A percentile compares a stretch with the other conserved stretches of the same genome.
Evolutionary conservation across 345 rosid species (phyloP).

Genomic region (Turritis glabra): DNA sequence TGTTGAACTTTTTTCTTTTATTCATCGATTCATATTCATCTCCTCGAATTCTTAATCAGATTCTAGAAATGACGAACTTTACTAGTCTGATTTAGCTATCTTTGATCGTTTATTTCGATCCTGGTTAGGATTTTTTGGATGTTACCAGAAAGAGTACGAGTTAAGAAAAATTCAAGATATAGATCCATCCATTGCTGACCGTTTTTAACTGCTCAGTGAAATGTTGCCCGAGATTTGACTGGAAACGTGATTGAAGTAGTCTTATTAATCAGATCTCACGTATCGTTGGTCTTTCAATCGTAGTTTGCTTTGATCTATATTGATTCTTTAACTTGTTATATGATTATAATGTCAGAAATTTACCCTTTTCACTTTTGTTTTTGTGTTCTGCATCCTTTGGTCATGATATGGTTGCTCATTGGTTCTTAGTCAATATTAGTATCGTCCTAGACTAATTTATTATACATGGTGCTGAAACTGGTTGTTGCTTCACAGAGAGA

Average conservation of each 20-base stretch:
- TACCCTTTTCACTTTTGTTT: not conserved
- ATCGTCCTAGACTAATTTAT: not conserved
- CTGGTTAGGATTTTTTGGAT: constrained; percentile 6
- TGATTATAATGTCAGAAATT: not conserved
- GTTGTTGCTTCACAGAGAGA: not conserved
- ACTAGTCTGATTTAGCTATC: constrained; percentile 4
- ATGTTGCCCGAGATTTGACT: not conserved
- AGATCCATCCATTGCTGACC: constrained; percentile 24
- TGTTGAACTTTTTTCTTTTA: not conserved
- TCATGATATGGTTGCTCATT: constrained; percentile 7
- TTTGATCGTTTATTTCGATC: constrained; percentile 20
- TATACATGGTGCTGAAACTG: not conserved
- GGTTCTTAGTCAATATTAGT: not conserved
- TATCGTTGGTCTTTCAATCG: not conserved
- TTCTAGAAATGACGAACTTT: constrained; percentile 23
- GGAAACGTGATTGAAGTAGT: not conserved
- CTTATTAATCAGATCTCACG: constrained; percentile 18
- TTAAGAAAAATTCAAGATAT: not conserved
- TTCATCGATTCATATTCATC: constrained; percentile 8
- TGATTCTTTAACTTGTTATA: not conserved
- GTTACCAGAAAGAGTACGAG: not conserved
- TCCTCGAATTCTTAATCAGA: constrained; percentile 10
- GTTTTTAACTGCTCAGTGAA: not conserved
- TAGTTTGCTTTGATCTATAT: constrained; percentile 21
- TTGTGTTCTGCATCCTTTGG: constrained; percentile 1